Base-by-base conservation (phyloP, 257 asterid species). In the Pogostemon cablin region DNA sequence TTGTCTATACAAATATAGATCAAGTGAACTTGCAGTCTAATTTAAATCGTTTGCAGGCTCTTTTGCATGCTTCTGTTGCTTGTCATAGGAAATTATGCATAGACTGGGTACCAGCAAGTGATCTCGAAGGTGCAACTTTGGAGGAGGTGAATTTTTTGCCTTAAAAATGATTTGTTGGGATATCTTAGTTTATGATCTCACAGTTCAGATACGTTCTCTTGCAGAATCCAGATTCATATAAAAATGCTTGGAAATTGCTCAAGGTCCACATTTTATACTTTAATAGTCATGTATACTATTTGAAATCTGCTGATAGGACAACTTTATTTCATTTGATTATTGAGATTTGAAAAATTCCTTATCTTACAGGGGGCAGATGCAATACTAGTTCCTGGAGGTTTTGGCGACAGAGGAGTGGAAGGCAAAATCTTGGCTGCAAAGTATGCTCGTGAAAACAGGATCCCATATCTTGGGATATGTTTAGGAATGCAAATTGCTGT, bases 21-120 rank as follows among this genome's bases (percentile, higher is more conserved):
- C 57, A 39, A 7, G 37, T 49, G 62, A 74, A 50, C 53, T 63
- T 20, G 25, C 37, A 44, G 7, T 57, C 55, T 80, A 25, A 75
- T 65, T 59, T 17, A 47, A 50, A 61, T 66, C 72, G 39, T 76
- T 81, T 85, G 72, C 90, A 92, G 96, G 97, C 97, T 85, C 98
- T 92, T 82, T 76, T 90, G 84, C 98, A 92, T 79, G 98, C 98
- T 71, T 88, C 92, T 64, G 96, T 92, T 73, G 86, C 90, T 65
- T 88, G 95, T 72, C 82, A 40, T 59, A 82, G 90, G 80, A 90
- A 92, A 77, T 85, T 90, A 59, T 88, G 88, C 72, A 69, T 90
- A 63, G 95, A 92, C 71, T 90, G 95, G 98, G 91, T 92, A 62
- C 86, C 96, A 38, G 96, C 98, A 69, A 79, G 95, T 79, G 96